Evolutionary conservation across 2,329 filamentous ascomycete genomes (phyloP).

Genomic region (Sporothrix pallida): DNA sequence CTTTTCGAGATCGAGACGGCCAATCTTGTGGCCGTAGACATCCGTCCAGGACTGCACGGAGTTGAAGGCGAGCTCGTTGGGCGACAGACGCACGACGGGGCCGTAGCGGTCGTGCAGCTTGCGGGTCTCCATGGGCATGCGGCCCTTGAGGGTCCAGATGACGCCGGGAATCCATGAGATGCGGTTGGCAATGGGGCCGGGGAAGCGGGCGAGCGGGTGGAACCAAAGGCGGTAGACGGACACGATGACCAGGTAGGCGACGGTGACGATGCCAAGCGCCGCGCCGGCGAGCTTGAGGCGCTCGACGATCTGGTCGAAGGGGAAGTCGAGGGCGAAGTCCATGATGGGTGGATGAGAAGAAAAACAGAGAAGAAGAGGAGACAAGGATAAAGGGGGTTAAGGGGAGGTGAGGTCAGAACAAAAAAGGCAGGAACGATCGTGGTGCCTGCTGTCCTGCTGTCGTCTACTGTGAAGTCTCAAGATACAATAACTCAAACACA

Average conservation of each 20-base stretch:
- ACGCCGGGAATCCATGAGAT: slow-evolving; percentile 38
- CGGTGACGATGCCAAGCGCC: slow-evolving; percentile 17
- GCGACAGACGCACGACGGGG: slow-evolving; percentile 50
- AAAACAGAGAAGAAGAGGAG: not conserved
- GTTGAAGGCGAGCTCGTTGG: slow-evolving; percentile 51
- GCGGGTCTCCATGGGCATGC: slow-evolving; percentile 62
- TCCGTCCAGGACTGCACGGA: slow-evolving; percentile 46
- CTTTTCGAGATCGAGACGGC: slow-evolving; percentile 35
- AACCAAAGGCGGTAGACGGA: slow-evolving; percentile 41
- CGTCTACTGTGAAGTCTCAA: not conserved
- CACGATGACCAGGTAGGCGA: slow-evolving; percentile 30
- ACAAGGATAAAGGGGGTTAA: not conserved
- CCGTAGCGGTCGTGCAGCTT: slow-evolving; percentile 48
- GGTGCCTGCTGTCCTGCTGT: not conserved
- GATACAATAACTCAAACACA: not conserved
- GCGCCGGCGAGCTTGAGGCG: slow-evolving; percentile 29
- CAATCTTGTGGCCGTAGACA: slow-evolving; percentile 42
- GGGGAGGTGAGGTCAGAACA: not conserved
- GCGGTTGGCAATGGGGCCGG: slow-evolving; percentile 40
- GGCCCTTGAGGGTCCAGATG: slow-evolving; percentile 82
- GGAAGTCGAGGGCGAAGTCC: slow-evolving; percentile 24
- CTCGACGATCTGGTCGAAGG: slow-evolving; percentile 16
- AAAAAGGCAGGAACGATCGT: not conserved
- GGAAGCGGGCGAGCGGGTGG: slow-evolving; percentile 41
- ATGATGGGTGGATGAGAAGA: not conserved